These are phyloP conservation scores for Seiridium cupressi DNA, from an alignment of 2,329 filamentous ascomycete genomes.

Conservation along the genomic window DNA sequence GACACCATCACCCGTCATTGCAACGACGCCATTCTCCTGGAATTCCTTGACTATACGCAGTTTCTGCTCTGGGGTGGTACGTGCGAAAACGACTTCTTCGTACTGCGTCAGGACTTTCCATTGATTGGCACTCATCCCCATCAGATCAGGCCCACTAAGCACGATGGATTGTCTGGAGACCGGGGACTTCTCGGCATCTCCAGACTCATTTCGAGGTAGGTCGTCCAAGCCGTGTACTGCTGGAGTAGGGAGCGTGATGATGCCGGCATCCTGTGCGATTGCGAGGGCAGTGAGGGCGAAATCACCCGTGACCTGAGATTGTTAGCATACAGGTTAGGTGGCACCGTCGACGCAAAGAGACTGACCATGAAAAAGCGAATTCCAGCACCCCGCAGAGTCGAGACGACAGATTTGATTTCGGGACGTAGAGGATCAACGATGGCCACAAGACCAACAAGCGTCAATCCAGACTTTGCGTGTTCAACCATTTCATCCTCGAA, in stretches of 20 bases:
- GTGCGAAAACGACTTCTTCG: constrained; percentile 72
- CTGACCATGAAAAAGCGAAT: constrained; percentile 75
- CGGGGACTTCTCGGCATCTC: constrained; percentile 16
- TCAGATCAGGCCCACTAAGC: constrained; percentile 64
- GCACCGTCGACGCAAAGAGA: background rate
- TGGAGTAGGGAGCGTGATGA: constrained; percentile 53
- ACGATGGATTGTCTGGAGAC: constrained; percentile 51
- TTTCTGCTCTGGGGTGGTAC: constrained; percentile 77
- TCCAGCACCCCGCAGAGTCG: constrained; percentile 65
- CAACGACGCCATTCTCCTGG: constrained; percentile 65
- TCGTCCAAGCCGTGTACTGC: constrained; percentile 53
- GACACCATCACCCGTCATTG: constrained; percentile 84
- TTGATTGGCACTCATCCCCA: constrained; percentile 63
- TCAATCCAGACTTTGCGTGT: constrained; percentile 60
- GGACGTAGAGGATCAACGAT: constrained; percentile 76
- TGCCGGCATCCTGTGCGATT: constrained; percentile 71
- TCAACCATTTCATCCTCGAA: constrained; percentile 58
- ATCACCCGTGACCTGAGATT: constrained; percentile 64
- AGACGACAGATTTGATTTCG: constrained; percentile 67
- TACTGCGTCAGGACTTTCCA: constrained; percentile 67
- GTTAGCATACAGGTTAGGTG: constrained; percentile 1
- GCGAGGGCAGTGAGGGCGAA: constrained; percentile 73
- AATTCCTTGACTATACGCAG: constrained; percentile 76
- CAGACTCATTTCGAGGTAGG: constrained; percentile 37
- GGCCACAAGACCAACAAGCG: constrained; percentile 71